Evolutionary conservation across 257 asterid species (phyloP).

Genomic region (Solanum arcanum): DNA sequence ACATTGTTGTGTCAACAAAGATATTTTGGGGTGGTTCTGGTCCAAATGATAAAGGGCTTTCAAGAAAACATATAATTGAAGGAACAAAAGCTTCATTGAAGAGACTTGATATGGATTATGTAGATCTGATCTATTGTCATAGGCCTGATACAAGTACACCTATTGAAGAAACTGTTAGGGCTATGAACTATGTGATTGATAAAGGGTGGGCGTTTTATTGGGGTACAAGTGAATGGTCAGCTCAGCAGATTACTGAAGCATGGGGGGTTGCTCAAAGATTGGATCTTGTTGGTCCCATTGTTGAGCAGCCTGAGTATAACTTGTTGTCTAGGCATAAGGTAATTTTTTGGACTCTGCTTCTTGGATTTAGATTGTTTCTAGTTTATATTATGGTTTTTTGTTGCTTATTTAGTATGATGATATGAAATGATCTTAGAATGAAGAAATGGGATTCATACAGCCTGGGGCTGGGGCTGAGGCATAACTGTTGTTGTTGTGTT

Average conservation of each 20-base stretch:
- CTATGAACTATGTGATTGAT: slow-evolving; percentile 92
- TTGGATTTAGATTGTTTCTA: neutral
- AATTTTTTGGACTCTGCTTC: neutral
- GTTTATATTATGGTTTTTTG: neutral
- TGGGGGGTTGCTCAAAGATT: slow-evolving; percentile 79
- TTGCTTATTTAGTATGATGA: neutral
- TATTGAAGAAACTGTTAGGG: slow-evolving; percentile 92
- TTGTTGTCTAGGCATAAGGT: slow-evolving; percentile 83
- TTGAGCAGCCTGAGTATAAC: slow-evolving; percentile 98
- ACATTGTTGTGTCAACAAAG: slow-evolving; percentile 83
- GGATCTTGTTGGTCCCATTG: slow-evolving; percentile 90
- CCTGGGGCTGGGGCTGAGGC: neutral
- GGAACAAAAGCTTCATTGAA: slow-evolving; percentile 72
- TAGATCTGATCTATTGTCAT: slow-evolving; percentile 72
- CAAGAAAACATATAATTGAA: slow-evolving; percentile 80
- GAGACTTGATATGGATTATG: slow-evolving; percentile 88
- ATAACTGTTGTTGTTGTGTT: neutral
- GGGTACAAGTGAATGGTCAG: slow-evolving; percentile 99
- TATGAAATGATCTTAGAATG: neutral
- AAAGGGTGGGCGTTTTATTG: slow-evolving; percentile 96
- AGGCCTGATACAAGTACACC: slow-evolving; percentile 79
- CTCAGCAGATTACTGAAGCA: slow-evolving; percentile 98
- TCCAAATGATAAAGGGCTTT: slow-evolving; percentile 89
- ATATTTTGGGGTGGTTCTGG: slow-evolving; percentile 99
- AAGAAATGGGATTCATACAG: neutral